Evolutionary conservation across 1,284 basidiomycete species (phyloP), one percentile per base, ranked within the genome.

Genomic region (Heterobasidion irregulare): DNA sequence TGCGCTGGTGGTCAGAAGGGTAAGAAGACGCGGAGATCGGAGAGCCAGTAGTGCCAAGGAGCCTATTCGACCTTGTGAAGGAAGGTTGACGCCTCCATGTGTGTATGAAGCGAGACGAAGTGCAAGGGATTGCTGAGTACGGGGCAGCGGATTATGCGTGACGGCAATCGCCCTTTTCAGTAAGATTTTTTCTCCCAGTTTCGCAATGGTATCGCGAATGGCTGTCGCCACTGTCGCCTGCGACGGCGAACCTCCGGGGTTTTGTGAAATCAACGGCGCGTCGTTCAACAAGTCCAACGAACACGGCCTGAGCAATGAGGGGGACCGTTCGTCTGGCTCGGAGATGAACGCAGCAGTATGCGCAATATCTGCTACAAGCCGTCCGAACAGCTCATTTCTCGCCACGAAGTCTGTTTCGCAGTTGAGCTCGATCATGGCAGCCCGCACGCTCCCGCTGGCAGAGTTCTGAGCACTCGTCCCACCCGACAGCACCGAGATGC

Each of bases 341-440:
- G 83, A 74, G 53, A 93, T 77, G 68, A 87, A 91, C 1, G 94
- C 94, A 32, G 89, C 84, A 1, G 93, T 94, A 63, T 93, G 86
- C 2, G 93, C 89, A 61, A 98, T 86, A 61, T 93, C 86, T 43
- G 80, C 76, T 12, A 90, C 86, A 34, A 96, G 80, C 57, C 79
- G 78, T 7, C 80, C 76, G 65, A 98, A 98, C 8, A 95, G 77
- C 57, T 89, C 83, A 66, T 94, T 96, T 61, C 92, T 76, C 15
- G 86, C 92, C 12, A 98, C 95, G 69, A 98, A 98, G 72, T 98
- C 95, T 46, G 95, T 98, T 75, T 98, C 95, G 76, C 95, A 98
- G 65, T 93, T 94, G 58, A 98, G 77, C 70, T 98, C 95, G 57
- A 98, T 77, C 77, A 98, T 90, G 12, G 87, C 84, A 6, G 89